These are phyloP conservation scores for Ophiostoma quercus DNA, from an alignment of 2,329 filamentous ascomycete genomes.

Conservation along the genomic window DNA sequence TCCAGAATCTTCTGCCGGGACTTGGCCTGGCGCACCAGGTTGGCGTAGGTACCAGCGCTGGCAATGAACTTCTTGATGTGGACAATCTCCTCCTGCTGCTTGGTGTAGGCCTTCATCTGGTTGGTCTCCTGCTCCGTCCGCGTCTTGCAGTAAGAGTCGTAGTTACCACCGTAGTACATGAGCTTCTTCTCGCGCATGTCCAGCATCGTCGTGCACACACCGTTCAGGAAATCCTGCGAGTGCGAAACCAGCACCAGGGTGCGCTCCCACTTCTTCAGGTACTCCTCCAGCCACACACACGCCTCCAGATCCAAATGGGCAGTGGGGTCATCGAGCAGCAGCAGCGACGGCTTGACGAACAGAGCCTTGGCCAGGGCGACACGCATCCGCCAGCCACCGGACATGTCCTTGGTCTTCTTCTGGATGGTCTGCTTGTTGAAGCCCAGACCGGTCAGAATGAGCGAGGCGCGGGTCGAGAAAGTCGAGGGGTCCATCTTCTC, in stretches of 20 bases:
- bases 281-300: slow-evolving; percentile 99
- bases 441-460: slow-evolving; percentile 95
- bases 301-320: slow-evolving; percentile 99
- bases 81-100: slow-evolving; percentile 97
- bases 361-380: slow-evolving; percentile 95
- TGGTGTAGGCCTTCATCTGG: slow-evolving; percentile 97
- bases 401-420: slow-evolving; percentile 99
- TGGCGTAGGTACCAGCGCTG: slow-evolving; percentile 98
- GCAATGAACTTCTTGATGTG: slow-evolving; percentile 99
- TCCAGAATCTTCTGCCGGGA: slow-evolving; percentile 99
- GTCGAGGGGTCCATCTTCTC: slow-evolving; percentile 98
- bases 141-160: slow-evolving; percentile 97
- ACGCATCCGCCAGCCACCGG: slow-evolving; percentile 99
- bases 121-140: slow-evolving; percentile 90
- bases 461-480: slow-evolving; percentile 88
- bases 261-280: slow-evolving; percentile 98
- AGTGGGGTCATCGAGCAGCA: slow-evolving; percentile 95
- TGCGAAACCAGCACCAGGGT: slow-evolving; percentile 95
- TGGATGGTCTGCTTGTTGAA: slow-evolving; percentile 98
- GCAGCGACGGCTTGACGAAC: slow-evolving; percentile 93
- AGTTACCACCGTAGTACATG: slow-evolving; percentile 99
- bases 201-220: slow-evolving; percentile 97
- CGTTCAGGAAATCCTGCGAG: slow-evolving; percentile 98
- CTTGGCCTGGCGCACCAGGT: slow-evolving; percentile 97
- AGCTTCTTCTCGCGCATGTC: slow-evolving; percentile 90